Evolutionary conservation across 2,329 filamentous ascomycete species (phyloP), one percentile per base, ranked within the genome.

Genomic region (Herpotrichia juniperi): DNA sequence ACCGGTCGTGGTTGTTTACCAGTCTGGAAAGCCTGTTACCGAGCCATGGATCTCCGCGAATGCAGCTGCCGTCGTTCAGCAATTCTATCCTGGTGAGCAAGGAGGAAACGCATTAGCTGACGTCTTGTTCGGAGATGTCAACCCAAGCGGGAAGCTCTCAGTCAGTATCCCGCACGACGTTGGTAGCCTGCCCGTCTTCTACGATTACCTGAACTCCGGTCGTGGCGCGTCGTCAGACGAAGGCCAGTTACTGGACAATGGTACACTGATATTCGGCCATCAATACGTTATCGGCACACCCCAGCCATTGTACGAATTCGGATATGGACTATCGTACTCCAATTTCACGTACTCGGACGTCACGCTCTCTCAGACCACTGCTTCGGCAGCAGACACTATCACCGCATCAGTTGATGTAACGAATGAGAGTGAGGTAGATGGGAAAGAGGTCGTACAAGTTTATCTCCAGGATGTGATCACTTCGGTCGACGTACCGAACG

Each of bases 31-130:
- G 66, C 88, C 88, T 2, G 76, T 91, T 51, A 88, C 87, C 0
- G 87, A 90, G 68, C 80, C 85, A 4, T 91, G 88, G 88, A 87
- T 91, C 66, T 85, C 85, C 0, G 78, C 82, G 26, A 79, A 80
- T 22, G 86, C 88, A 0, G 78, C 84, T 0, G 87, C 86, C 0
- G 79, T 91, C 0, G 76, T 91, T 0, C 88, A 91, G 66, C 87
- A 90, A 69, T 91, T 91, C 73, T 91, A 91, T 62, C 86, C 87
- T 6, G 87, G 85, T 0, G 87, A 90, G 62, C 78, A 89, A 73
- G 87, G 86, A 21, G 87, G 87, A 0, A 76, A 85, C 52, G 87
- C 86, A 1, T 78, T 89, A 1, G 87, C 87, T 0, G 85, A 88
- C 55, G 77, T 89, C 25, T 76, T 89, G 1, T 74, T 64, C 42